Evolutionary conservation across 257 asterid species (phyloP), one percentile per base, ranked within the genome.

Genomic region (Osmanthus fragrans): DNA sequence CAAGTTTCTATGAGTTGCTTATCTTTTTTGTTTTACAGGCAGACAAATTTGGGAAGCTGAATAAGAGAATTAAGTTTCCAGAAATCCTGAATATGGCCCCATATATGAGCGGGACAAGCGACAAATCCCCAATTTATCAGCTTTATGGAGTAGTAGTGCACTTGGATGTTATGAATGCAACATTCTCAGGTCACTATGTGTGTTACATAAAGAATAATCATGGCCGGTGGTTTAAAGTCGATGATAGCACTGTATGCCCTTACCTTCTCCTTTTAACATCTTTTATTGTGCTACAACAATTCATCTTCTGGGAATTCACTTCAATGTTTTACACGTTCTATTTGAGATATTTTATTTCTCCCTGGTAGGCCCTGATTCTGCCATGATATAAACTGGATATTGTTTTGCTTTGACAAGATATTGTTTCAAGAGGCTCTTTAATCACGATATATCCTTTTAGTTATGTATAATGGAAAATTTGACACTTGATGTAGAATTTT

Each of bases 91-190:
- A 93, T 80, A 63, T 93, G 76, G 96, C 96, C 42, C 90, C 93
- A 4, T 93, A 87, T 76, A 89, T 93, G 93, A 86, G 95, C 84
- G 94, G 97, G 73, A 90, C 97, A 6, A 88, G 94, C 49, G 97
- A 93, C 80, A 91, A 88, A 68, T 88, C 96, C 78, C 98, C 98
- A 21, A 82, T 93, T 73, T 93, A 93, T 80, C 89, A 86, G 78
- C 97, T 93, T 80, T 93, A 89, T 80, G 96, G 94, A 45, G 96
- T 90, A 10, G 88, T 93, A 70, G 97, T 91, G 85, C 98, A 93
- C 84, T 69, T 90, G 84, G 97, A 90, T 77, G 68, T 78, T 74
- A 85, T 84, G 96, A 90, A 90, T 80, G 90, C 96, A 42, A 80
- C 96, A 51, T 88, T 84, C 85, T 89, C 94, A 80, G 98, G 98